phyloP scores from a whole-genome alignment of 2,329 filamentous ascomycete genomes.

The Xylaria sp. region DNA sequence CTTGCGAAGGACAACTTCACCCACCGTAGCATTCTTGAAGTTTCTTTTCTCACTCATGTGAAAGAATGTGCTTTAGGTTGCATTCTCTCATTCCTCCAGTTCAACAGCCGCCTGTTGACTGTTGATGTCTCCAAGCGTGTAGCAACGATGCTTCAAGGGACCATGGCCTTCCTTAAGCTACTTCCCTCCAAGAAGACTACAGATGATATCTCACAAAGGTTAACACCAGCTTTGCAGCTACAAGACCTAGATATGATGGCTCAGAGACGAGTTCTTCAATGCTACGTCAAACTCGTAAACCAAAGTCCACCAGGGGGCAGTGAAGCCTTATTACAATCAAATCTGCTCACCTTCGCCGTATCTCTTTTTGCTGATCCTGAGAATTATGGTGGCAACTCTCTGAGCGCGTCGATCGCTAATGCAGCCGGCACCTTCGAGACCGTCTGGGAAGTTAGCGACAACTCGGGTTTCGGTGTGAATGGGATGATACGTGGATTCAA shows the following conservation, averaged over 20 bases:
- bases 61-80: conserved; percentile 93
- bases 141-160: conserved; percentile 94
- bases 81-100: conserved; percentile 91
- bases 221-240: conserved; percentile 87
- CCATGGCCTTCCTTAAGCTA: conserved; percentile 86
- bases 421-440: conserved; percentile 91
- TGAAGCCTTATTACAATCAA: conserved; percentile 90
- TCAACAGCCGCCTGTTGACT: conserved; percentile 90
- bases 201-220: conserved; percentile 85
- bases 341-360: conserved; percentile 87
- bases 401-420: conserved; percentile 92
- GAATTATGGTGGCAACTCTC: conserved; percentile 82
- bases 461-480: conserved; percentile 93
- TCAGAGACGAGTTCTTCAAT: conserved; percentile 90
- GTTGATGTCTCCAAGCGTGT: conserved; percentile 94
- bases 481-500: conserved; percentile 84
- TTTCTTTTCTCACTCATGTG: conserved; percentile 93
- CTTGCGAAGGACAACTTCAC: conserved; percentile 91
- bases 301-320: conserved; percentile 85
- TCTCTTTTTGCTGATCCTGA: conserved; percentile 94
- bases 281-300: conserved; percentile 91
- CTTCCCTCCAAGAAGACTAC: conserved; percentile 85
- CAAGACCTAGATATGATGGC: conserved; percentile 95
- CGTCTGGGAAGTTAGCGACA: conserved; percentile 95
- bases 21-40: conserved; percentile 84